Evolutionary conservation across 352 stramenopile genomes (phyloP).

Genomic region (Globisporangium cylindrosporum): DNA sequence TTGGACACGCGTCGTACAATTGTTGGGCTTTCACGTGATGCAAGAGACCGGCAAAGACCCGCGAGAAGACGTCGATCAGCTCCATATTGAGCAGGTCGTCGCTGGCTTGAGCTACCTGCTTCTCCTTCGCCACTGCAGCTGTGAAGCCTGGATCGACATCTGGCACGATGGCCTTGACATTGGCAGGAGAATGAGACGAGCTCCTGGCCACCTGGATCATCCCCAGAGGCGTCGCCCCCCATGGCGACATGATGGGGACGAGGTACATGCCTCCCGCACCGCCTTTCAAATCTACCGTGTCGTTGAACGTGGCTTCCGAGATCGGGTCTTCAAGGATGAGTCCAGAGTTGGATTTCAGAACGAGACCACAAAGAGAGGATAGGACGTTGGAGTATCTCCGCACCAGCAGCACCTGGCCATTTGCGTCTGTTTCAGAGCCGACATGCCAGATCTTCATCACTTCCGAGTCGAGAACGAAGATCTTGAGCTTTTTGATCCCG

Average conservation of each 20-base stretch:
- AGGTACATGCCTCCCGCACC: conserved; percentile 60
- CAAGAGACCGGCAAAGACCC: conserved; percentile 54
- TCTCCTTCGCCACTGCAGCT: conserved; percentile 35
- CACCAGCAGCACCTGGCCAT: conserved; percentile 25
- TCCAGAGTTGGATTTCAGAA: conserved; percentile 22
- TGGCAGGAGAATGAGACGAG: conserved; percentile 13
- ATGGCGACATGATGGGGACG: conserved; percentile 50
- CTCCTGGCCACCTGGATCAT: conserved; percentile 59
- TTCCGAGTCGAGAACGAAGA: conserved; percentile 60
- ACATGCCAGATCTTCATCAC: conserved; percentile 55
- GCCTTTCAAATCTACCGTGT: conserved; percentile 63
- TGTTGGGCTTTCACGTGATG: conserved; percentile 55
- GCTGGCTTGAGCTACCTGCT: conserved; percentile 32
- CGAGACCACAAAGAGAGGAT: conserved; percentile 54
- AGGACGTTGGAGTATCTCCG: conserved; percentile 60
- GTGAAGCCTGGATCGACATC: conserved; percentile 7
- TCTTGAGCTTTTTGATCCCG: conserved; percentile 57
- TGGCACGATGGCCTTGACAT: not conserved
- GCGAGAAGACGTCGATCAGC: conserved; percentile 51
- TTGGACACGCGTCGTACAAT: conserved; percentile 41
- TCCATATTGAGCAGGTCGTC: conserved; percentile 57
- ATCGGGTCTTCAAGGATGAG: conserved; percentile 41
- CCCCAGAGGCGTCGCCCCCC: conserved; percentile 42
- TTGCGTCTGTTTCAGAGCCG: conserved; percentile 22
- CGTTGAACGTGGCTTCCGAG: conserved; percentile 59